Base-by-base conservation (phyloP, 495 filamentous ascomycete species). In the Recurvomyces mirabilis region DNA sequence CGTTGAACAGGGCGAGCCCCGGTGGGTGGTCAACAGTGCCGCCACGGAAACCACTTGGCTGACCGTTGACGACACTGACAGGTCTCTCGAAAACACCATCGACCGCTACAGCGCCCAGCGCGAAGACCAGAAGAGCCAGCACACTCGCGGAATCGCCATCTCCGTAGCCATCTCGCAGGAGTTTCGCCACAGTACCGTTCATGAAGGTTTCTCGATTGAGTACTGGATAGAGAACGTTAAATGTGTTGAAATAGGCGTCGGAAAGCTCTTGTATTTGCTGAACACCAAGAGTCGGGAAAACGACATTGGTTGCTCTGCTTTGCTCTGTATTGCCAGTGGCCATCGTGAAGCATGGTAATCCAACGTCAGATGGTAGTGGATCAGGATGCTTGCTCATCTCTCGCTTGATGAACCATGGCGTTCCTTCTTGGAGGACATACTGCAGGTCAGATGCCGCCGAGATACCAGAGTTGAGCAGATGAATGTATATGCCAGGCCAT, bases 1-100 rank as follows among this genome's bases (percentile, higher is more conserved):
- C 75, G 48, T 77, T 78, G 54, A 78, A 79, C 18, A 76, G 58
- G 2, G 62, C 61, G 5, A 79, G 52, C 4, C 75, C 75, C 0
- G 75, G 75, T n/a, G 75, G 74, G 12, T 56, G 54, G 10, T 65
- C 60, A 4, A 48, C 39, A 6, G 66, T 57, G 1, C 72, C 72
- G 11, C 74, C 73, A 34, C 68, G 68, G 7, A 77, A 53, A 4
- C 74, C 73, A 47, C 71, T 75, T 5, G 62, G 55, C 5, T 65
- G 62, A 19, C 71, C 70, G 24, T 68, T 62, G 19, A 64, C 46
- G 1, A 41, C 38, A 15, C 60, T 57, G 36, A 77, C 49, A 3
- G 71, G 69, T 10, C 52, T 49, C 1, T 68, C 70, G 9, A 64
- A 63, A 13, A 61, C 57, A 4, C 65, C 71, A 21, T 67, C 68